Evolutionary conservation across 1,139 yeast genomes (phyloP).

Genomic region (Taiozyma onychis): DNA sequence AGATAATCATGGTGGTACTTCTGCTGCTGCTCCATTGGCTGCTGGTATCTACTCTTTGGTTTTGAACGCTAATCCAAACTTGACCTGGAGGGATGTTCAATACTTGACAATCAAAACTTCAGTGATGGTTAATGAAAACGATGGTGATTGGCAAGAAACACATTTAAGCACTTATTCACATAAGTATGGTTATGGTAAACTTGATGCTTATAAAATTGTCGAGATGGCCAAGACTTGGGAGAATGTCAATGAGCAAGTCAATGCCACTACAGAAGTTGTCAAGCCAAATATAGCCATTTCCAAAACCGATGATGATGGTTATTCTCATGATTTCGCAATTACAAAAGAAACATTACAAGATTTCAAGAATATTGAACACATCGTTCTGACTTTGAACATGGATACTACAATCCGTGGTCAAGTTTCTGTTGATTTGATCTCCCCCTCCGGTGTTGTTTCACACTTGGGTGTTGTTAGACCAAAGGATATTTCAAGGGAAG

Average conservation of each 20-base stretch:
- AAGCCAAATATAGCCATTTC: conserved; percentile 21
- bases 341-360: conserved; percentile 46
- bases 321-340: conserved; percentile 43
- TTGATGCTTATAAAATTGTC: conserved; percentile 78
- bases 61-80: conserved; percentile 71
- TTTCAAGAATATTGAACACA: conserved; percentile 74
- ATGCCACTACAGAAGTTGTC: conserved; percentile 22
- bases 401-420: conserved; percentile 64
- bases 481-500: conserved; percentile 49
- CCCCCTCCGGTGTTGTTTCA: conserved; percentile 75
- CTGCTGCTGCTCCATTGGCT: conserved; percentile 98
- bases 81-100: conserved; percentile 97
- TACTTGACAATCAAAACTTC: conserved; percentile 73
- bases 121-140: conserved; percentile 55
- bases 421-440: conserved; percentile 55
- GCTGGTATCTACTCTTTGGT: conserved; percentile 89
- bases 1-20: conserved; percentile 85
- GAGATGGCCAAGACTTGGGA: conserved; percentile 73
- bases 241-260: conserved; percentile 81
- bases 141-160: conserved; percentile 35
- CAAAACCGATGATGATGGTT: conserved; percentile 20
- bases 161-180: conserved; percentile 56
- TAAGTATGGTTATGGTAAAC: conserved; percentile 86
- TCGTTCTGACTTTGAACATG: conserved; percentile 74
- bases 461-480: conserved; percentile 69